A percentile compares a stretch with the other conserved stretches of the same genome.
phyloP scores from a whole-genome alignment of 345 rosid species.

The Tarenaya hassleriana region DNA sequence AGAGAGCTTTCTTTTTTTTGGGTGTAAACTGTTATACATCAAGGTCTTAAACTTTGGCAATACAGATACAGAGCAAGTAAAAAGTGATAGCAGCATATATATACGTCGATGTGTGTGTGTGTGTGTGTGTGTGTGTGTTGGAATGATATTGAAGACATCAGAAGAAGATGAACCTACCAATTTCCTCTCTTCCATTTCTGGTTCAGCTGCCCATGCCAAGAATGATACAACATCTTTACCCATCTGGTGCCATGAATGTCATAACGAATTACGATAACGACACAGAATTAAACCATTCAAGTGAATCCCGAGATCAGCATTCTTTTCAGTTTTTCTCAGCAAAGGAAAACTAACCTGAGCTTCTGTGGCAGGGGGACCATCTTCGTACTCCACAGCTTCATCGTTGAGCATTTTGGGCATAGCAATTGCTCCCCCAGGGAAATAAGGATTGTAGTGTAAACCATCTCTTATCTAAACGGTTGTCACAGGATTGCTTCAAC shows the following conservation, averaged over 20 bases:
- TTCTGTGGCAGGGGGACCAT: constrained; percentile 91
- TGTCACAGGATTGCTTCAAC: not conserved
- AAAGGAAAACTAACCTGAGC: constrained; percentile 53
- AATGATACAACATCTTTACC: constrained; percentile 93
- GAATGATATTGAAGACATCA: constrained; percentile 1
- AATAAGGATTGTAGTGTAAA: constrained; percentile 90
- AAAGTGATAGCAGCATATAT: too few species aligned
- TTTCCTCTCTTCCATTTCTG: constrained; percentile 98
- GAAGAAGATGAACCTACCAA: constrained; percentile 38
- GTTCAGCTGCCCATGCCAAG: constrained; percentile 97
- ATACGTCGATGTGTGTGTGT: too few species aligned
- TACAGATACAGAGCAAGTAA: too few species aligned
- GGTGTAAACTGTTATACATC: too few species aligned
- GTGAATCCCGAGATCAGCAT: too few species aligned
- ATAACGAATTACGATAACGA: too few species aligned
- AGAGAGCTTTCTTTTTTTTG: too few species aligned
- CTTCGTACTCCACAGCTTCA: constrained; percentile 96
- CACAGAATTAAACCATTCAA: too few species aligned
- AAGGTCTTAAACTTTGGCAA: too few species aligned
- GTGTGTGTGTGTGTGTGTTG: too few species aligned
- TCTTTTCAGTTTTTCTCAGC: not conserved
- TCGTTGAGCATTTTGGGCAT: constrained; percentile 99
- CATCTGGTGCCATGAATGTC: constrained; percentile 49
- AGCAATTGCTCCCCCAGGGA: constrained; percentile 96
- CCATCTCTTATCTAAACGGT: constrained; percentile 77